Conservation (phyloP, 2,329 filamentous ascomycete genomes). For the Paraconiothyrium sp. region DNA sequence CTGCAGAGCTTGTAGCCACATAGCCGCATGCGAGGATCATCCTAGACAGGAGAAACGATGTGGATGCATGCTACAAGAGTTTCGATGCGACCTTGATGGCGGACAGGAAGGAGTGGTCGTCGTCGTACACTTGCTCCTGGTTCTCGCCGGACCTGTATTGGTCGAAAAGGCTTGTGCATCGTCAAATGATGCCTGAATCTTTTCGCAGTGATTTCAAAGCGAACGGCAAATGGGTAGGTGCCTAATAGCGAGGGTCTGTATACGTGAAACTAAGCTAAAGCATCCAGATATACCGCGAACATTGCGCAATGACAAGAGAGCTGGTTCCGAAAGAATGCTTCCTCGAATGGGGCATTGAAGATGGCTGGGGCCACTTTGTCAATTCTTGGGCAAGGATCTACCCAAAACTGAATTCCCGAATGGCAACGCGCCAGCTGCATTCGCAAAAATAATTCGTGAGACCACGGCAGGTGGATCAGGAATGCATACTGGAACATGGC, state of each 20-base stretch:
- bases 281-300: constrained; percentile 17
- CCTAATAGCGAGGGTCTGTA: not conserved
- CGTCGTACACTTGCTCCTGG: constrained; percentile 10
- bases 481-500: constrained; percentile 14
- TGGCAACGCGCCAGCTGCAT: constrained; percentile 19
- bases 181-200: constrained; percentile 2
- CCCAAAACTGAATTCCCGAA: constrained; percentile 23
- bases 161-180: constrained; percentile 4
- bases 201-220: constrained; percentile 7
- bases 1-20: constrained; percentile 38
- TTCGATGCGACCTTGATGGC: constrained; percentile 4
- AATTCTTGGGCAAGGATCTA: constrained; percentile 22
- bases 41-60: constrained; percentile 69
- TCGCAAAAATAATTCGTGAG: not conserved
- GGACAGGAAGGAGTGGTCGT: constrained; percentile 8
- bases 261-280: not conserved
- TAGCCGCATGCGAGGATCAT: constrained; percentile 75
- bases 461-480: constrained; percentile 4
- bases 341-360: constrained; percentile 21
- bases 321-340: constrained; percentile 12
- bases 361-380: constrained; percentile 26
- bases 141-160: constrained; percentile 17
- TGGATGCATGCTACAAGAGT: constrained; percentile 66
- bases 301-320: constrained; percentile 14
- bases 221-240: constrained; percentile 18